Evolutionary conservation across 148 eudicot species (phyloP), one percentile per base, ranked within the genome.

Genomic region (Chenopodium album): DNA sequence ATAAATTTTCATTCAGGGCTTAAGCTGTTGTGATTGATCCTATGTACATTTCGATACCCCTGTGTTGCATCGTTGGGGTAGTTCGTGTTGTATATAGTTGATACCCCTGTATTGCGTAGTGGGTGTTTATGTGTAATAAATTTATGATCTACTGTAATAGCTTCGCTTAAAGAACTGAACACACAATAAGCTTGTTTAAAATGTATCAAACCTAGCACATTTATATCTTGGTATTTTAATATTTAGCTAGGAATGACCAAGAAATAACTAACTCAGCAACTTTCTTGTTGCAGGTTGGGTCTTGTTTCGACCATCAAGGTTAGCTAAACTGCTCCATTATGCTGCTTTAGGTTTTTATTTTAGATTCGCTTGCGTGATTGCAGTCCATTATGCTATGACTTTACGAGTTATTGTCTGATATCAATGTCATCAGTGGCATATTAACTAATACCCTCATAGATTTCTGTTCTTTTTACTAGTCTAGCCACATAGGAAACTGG

Each of bases 251-350:
- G 44, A 67, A 67, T 66, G 5, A 2, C 20, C 26, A 19, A 47
- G 17, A 62, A 84, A 63, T 23, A 20, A 82, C 76, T 59, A 48
- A 79, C 63, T 50, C 13, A 48, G 50, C 54, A 37, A 37, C 71
- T 64, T 74, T 56, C 64, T 71, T 82, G 50, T 85, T 85, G 37
- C 93, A 94, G 98, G 93, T 85, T 94, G 94, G 94, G 94, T 73
- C 97, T 94, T 72, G 98, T 92, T 80, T 89, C 97, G 79, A 90
- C 97, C 22, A 92, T 94, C 66, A 92, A 94, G 98, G 98, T 94
- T 90, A 41, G 79, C n/a, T 74, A 34, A 67, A n/a, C 76, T 75
- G 41, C 59, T 29, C 20, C 37, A 75, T 52, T 63, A 29, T 46
- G 9, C 22, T 50, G 50, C 12, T 73, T n/a, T 72, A n/a, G 37